These are phyloP conservation scores for Flammula alnicola DNA, from an alignment of 1,284 basidiomycete species.

Conservation along the genomic window DNA sequence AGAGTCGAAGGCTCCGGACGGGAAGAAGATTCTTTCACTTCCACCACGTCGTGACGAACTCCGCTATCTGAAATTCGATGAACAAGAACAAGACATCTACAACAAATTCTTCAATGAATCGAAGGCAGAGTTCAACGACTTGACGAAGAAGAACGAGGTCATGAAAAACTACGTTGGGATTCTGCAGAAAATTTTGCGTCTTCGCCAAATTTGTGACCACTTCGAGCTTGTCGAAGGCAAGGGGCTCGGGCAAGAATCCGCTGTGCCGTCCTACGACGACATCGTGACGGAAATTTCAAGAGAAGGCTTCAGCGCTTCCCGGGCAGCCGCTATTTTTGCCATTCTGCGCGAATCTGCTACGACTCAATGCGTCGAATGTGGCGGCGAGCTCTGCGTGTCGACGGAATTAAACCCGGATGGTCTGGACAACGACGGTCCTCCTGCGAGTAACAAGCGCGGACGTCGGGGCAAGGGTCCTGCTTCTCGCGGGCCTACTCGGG, in stretches of 20 bases:
- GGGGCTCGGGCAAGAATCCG: conserved; percentile 47
- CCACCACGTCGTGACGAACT: conserved; percentile 89
- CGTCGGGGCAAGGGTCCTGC: conserved; percentile 59
- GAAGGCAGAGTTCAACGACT: conserved; percentile 88
- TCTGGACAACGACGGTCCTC: conserved; percentile 54
- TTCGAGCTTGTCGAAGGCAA: conserved; percentile 89
- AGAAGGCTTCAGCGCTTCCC: conserved; percentile 79
- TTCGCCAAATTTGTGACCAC: conserved; percentile 98
- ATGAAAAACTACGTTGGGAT: conserved; percentile 99
- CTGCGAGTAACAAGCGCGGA: conserved; percentile 55
- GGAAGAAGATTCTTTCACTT: conserved; percentile 83
- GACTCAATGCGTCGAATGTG: conserved; percentile 88
- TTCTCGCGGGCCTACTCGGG: conserved; percentile 71
- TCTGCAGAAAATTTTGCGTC: conserved; percentile 91
- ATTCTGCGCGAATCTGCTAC: conserved; percentile 86
- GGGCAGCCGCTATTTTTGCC: conserved; percentile 82
- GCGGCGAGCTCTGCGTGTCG: conserved; percentile 70
- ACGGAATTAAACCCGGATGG: conserved; percentile 52
- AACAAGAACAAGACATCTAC: conserved; percentile 87
- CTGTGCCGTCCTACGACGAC: conserved; percentile 68
- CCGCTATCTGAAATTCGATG: conserved; percentile 83
- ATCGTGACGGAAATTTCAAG: conserved; percentile 73
- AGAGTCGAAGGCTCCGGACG: conserved; percentile 82
- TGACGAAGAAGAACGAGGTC: conserved; percentile 87
- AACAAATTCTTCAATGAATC: conserved; percentile 87